A percentile compares a stretch with the other conserved stretches of the same genome.
Conservation (phyloP, 2,329 filamentous ascomycete species). For the Sarocladium brachiariae region DNA sequence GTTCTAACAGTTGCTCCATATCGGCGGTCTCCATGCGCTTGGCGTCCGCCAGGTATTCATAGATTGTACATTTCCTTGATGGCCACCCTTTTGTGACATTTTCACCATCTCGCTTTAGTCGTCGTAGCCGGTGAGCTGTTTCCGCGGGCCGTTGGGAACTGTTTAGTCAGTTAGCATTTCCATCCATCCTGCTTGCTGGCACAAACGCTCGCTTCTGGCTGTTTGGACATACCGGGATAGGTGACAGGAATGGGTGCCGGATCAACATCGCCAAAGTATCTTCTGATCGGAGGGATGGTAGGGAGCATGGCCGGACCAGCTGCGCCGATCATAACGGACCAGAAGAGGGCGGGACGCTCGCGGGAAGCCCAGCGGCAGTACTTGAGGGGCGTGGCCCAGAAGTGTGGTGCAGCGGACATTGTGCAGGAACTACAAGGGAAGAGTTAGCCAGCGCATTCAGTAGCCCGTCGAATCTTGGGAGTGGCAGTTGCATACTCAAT, state of each 20-base stretch:
- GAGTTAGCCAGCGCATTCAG: background rate
- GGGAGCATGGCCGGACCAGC: constrained; percentile 65
- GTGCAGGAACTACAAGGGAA: constrained; percentile 13
- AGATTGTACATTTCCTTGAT: constrained; percentile 10
- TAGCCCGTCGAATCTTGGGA: background rate
- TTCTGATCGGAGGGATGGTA: constrained; percentile 67
- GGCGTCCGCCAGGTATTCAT: constrained; percentile 8
- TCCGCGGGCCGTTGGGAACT: constrained; percentile 55
- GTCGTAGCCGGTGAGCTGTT: constrained; percentile 54
- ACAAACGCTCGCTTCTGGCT: background rate
- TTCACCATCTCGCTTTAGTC: constrained; percentile 32
- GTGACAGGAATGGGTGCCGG: constrained; percentile 72
- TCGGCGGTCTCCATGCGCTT: background rate
- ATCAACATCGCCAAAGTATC: constrained; percentile 65
- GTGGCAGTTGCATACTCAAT: constrained; percentile 25
- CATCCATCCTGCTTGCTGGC: background rate
- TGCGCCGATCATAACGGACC: constrained; percentile 67
- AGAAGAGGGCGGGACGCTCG: constrained; percentile 89
- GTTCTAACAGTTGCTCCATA: background rate
- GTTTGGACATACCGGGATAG: constrained; percentile 86
- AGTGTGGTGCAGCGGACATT: constrained; percentile 63
- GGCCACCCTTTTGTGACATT: constrained; percentile 1
- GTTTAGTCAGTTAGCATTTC: constrained; percentile 10
- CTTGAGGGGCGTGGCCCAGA: constrained; percentile 77
- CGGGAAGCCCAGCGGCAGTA: constrained; percentile 85